Conservation (phyloP, 495 filamentous ascomycete species). For the Hyaloscypha finlandica region DNA sequence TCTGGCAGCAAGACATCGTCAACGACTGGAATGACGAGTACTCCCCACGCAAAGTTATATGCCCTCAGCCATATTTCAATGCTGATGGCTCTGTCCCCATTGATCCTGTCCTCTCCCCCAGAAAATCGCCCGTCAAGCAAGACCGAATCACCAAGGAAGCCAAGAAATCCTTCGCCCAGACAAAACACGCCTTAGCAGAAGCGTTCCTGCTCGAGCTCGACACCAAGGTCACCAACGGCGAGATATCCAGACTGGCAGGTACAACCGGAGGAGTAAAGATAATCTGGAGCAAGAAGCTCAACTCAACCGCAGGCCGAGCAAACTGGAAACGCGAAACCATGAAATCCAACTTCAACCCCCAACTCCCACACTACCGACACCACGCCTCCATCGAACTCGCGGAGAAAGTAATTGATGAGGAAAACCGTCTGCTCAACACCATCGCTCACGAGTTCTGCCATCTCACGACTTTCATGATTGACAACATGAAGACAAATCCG, state of each 20-base stretch:
- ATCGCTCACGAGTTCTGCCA: constrained; percentile 97
- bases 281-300: constrained; percentile 81
- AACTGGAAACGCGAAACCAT: constrained; percentile 71
- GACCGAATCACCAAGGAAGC: constrained; percentile 36
- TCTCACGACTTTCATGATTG: constrained; percentile 83
- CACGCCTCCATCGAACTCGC: constrained; percentile 84
- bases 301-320: constrained; percentile 84
- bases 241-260: constrained; percentile 59
- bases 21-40: constrained; percentile 84
- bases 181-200: constrained; percentile 66
- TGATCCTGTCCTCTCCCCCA: constrained; percentile 19
- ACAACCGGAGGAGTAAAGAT: constrained; percentile 76
- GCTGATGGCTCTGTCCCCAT: neutral
- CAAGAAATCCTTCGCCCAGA: constrained; percentile 66
- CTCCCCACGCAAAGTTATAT: constrained; percentile 60
- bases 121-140: constrained; percentile 29
- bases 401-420: constrained; percentile 77
- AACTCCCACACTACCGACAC: constrained; percentile 48
- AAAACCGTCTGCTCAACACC: constrained; percentile 78
- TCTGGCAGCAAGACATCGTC: constrained; percentile 75
- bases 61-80: constrained; percentile 25
- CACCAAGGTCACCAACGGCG: constrained; percentile 58
- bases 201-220: constrained; percentile 77
- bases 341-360: neutral
- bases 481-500: constrained; percentile 63